Evolutionary conservation across 352 stramenopile species (phyloP), one percentile per base, ranked within the genome.

Genomic region (Phytophthora quininea): DNA sequence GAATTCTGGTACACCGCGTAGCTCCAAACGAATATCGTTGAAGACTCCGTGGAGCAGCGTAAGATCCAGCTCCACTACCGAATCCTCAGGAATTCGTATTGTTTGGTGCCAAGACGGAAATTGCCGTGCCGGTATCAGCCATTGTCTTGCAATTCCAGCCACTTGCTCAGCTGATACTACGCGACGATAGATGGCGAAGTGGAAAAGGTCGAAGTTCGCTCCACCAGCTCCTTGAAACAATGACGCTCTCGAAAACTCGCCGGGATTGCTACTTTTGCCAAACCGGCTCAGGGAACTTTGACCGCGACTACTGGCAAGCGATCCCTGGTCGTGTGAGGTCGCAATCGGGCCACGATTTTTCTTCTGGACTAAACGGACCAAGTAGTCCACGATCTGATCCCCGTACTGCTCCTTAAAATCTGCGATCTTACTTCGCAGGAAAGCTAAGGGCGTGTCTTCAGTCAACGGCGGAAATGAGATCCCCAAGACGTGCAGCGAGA

Each of bases 151-250:
- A 6, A 73, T 53, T 2, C 49, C 55, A 3, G 49, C 46, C 15
- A 75, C 59, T 60, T 71, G 54, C 6, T 73, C 67, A 24, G 69
- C 54, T 0, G 74, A 69, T 15, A 77, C 67, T 9, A 71, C 74
- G 31, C 62, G 69, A 24, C 75, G 72, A 51, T 91, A 91, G 1
- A 93, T 81, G 7, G 76, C 81, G 43, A 93, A 89, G 35, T 93
- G 83, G 47, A 92, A 93, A 14, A 93, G 32, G 43, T 93, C 85
- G 47, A 91, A 92, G 4, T 48, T 76, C 8, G 83, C 88, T 3
- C 60, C 56, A n/a, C 71, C 59, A 9, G 71, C 80, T 53, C 84
- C 64, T 35, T 81, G 75, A 46, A 85, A 90, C 40, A 79, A 38
- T 24, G 35, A 38, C 8, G 30, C 30, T 64, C 65, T 52, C n/a